Base-by-base conservation (phyloP, 169 alveolate species). In the Eimeria maxima region DNA sequence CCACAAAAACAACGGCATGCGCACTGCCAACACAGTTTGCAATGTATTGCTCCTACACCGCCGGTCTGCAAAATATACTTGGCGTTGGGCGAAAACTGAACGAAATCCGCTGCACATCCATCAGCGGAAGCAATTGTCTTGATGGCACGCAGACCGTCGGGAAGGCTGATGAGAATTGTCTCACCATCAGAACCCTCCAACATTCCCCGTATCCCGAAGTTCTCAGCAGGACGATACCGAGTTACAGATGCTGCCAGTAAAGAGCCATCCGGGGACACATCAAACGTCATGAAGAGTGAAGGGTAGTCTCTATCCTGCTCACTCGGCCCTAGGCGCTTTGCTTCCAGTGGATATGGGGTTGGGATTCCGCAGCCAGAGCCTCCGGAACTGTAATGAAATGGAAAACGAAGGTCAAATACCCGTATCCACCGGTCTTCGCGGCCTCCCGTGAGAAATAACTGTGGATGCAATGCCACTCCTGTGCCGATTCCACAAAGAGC, bases 121-220 rank as follows among this genome's bases (percentile, higher is more conserved):
- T 93, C 96, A 29, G 96, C 96, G n/a, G 90, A 87, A 18, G 96
- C 96, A 20, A 93, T 55, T 42, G 96, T 81, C 47, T 93, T 93
- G 93, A 81, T 45, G 3, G 71, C 87, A 16, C 88, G 88, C 69
- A 67, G 4, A 3, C 96, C 93, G 42, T 93, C 96, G 4, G 93
- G 50, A 29, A 93, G 63, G 65, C 96, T 93, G 27, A 93, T 71
- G 67, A 93, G 45, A 2, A 80, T 50, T 27, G 93, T 83, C 76
- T 93, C 96, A 33, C 96, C 96, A 57, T 93, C 96, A 11, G 74
- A 67, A n/a, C 88, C 55, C 11, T 50, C 44, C 67, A 38, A 55
- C 42, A 14, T 44, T n/a, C 47, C 47, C 3, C 14, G 16, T 18
- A 14, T 60, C 2, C 78, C 57, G 42, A 27, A 6, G 44, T 20